phyloP scores from a whole-genome alignment of 106 monocot genomes.

The Dendrobium officinale region DNA sequence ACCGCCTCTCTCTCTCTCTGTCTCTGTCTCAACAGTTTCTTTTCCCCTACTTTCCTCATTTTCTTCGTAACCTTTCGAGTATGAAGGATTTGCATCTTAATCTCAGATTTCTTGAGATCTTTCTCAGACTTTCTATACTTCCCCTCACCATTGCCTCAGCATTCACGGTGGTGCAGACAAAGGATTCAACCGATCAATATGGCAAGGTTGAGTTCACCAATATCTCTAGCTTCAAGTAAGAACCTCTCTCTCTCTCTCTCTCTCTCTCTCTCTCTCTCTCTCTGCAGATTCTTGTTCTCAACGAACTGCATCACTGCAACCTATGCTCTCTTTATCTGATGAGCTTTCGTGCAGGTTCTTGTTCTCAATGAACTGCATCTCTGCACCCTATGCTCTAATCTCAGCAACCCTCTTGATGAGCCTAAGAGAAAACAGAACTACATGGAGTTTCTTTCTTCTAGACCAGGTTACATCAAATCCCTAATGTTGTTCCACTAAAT shows the following conservation, averaged over 20 bases:
- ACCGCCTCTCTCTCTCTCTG: background rate
- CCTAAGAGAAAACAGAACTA: conserved; percentile 13
- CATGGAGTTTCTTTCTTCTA: conserved; percentile 51
- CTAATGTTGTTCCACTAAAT: background rate
- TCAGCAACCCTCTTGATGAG: conserved; percentile 15
- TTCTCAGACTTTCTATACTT: conserved; percentile 54
- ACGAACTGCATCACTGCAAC: background rate
- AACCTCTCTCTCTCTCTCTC: background rate
- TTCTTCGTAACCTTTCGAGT: background rate
- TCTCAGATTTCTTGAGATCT: conserved; percentile 34
- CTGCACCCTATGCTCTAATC: conserved; percentile 40
- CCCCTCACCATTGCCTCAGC: conserved; percentile 58
- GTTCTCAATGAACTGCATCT: conserved; percentile 57
- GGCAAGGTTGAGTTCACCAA: conserved; percentile 56
- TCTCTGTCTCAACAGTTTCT: background rate
- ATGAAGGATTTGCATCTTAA: background rate
- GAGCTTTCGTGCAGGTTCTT: conserved; percentile 40
- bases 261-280: background rate
- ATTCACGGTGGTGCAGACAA: conserved; percentile 46
- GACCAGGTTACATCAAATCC: conserved; percentile 48
- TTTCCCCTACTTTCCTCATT: background rate
- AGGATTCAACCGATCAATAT: conserved; percentile 41
- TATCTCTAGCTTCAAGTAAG: conserved; percentile 69
- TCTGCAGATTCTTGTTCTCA: background rate
- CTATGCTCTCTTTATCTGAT: background rate